Evolutionary conservation across 2,329 filamentous ascomycete species (phyloP), one percentile per base, ranked within the genome.

Genomic region (Neopestalotiopsis sp.): DNA sequence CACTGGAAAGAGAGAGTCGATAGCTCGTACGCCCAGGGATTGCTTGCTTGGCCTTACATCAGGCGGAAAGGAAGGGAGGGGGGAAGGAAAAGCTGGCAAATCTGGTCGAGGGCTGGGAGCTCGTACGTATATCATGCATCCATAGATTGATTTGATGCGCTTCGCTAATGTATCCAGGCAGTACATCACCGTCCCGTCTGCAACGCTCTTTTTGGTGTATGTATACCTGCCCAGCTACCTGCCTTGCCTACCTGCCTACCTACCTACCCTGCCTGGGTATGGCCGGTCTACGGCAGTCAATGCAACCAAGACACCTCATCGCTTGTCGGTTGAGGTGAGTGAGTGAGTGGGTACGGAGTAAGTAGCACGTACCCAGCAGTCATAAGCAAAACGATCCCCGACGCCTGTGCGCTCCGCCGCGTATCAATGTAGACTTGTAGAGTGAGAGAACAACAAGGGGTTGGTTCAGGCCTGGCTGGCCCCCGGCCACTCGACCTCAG

Each of bases 341-440:
- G 45, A 73, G 72, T 13, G 73, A 69, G 70, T 74, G 72, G 73
- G 72, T 71, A 75, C 71, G 73, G 73, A 32, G 59, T 62, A 62
- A 62, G 30, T 52, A 74, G 71, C 74, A 72, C 71, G 67, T 74
- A 69, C 69, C 69, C 68, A 52, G 59, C 10, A 71, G 69, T 68
- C 67, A 56, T 68, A 70, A 69, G 72, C 65, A 70, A 71, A 77
- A 77, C 76, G 74, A 73, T 75, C 69, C 73, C 73, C 75, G 76
- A 76, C 74, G 73, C 76, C 71, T 67, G 70, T 72, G 69, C 73
- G 74, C 65, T 58, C 45, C 45, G 38, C 45, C 64, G 64, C 20
- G 64, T 52, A 52, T 52, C 62, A 74, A 71, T 72, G 70, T 64
- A 71, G 71, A 71, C 62, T 58, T 65, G 69, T 65, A 65, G 67